phyloP scores from a whole-genome alignment of 2,329 filamentous ascomycete genomes.

The Diaporthe longicolla region DNA sequence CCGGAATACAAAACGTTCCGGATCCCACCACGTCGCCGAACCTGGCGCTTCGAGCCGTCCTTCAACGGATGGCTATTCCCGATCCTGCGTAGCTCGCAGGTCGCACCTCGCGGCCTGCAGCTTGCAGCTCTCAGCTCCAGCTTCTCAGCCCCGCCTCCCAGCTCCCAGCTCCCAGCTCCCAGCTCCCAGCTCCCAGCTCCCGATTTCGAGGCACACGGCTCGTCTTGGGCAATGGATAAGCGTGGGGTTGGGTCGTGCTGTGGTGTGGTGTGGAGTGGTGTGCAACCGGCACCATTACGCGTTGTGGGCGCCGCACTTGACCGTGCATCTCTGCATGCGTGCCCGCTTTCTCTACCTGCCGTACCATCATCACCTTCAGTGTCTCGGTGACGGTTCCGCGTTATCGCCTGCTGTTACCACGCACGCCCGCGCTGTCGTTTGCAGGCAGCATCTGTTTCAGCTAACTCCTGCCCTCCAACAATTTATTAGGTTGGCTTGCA shows the following conservation, averaged over 20 bases:
- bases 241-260: neutral
- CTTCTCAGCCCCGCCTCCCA: neutral
- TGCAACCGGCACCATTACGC: conserved; percentile 1
- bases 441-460: conserved; percentile 18
- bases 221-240: neutral
- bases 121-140: conserved; percentile 7
- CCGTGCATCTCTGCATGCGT: conserved; percentile 17
- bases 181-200: conserved; percentile 4
- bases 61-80: conserved; percentile 19
- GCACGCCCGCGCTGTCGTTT: neutral
- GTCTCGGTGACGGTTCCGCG: neutral
- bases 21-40: conserved; percentile 17
- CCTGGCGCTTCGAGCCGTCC: conserved; percentile 17
- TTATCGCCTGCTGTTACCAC: neutral
- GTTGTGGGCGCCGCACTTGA: conserved; percentile 17
- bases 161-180: conserved; percentile 5
- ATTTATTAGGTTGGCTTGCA: conserved; percentile 30
- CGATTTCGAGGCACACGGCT: neutral
- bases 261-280: neutral
- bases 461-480: conserved; percentile 20
- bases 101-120: neutral
- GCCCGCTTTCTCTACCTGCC: neutral
- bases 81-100: conserved; percentile 5
- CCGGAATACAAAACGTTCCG: conserved; percentile 23
- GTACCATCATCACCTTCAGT: neutral